Base-by-base conservation (phyloP, 257 asterid genomes). In the Ilex aquifolium region DNA sequence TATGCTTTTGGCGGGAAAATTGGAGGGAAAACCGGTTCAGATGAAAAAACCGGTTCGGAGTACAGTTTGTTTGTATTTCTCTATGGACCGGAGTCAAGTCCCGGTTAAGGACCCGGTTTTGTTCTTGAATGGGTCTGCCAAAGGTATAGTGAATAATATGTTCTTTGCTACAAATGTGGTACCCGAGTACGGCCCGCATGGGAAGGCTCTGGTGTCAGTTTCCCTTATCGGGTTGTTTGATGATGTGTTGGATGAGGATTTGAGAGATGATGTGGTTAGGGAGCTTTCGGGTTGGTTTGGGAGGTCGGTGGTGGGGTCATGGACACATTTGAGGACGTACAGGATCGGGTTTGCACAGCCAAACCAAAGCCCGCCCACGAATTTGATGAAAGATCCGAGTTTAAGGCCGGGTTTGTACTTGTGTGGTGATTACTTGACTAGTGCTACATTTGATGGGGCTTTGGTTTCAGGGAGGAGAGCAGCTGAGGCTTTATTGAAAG, bases 391-490 rank as follows among this genome's bases (percentile, higher is more conserved):
- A 82, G 83, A 87, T 57, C 91, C 94, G 44, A 72, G 67, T 60
- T 51, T 85, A 57, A 70, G 68, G 64, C 60, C 72, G 6, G 91
- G 95, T n/a, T 30, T 92, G 84, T 92, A 89, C 58, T 27, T 83
- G 21, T 92, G 99, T 64, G 99, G 99, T 49, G 99, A 89, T 81
- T 85, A 89, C 74, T 83, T 84, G 74, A 81, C 90, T 0, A 89
- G 81, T 70, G 95, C 97, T 2, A 89, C 99, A 5, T 92, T 92
- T 61, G 99, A 92, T 64, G 99, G 97, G 52, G 96, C 99, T 10
- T 68, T 92, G 77, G 88, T 79, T 57, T 89, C 99, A 6, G 99
- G 99, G 65, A 80, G 88, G 88, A 82, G 80, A 73, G 96, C 97
- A 10, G 97, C 57, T 1, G 95, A 92, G 72, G 97, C 96, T 54